These are phyloP conservation scores for Wallacemonas sp. DNA, from an alignment of 208 protist genomes.

Conservation along the genomic window DNA sequence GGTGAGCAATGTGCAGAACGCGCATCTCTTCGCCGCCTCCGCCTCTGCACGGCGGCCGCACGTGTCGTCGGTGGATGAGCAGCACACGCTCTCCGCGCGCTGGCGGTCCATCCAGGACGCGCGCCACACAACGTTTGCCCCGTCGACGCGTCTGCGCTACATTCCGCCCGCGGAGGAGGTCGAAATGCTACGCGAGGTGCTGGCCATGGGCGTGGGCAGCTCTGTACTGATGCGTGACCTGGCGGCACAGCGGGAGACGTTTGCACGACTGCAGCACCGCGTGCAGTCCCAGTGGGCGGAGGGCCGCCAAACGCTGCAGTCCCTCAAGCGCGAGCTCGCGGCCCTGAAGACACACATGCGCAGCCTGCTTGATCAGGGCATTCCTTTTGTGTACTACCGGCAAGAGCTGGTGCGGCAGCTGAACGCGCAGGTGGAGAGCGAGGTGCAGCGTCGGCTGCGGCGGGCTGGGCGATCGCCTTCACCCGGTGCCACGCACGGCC, in stretches of 20 bases:
- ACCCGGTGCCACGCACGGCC: neutral
- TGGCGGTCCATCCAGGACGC: slow-evolving; percentile 45
- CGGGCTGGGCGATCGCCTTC: neutral
- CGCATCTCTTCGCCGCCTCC: neutral
- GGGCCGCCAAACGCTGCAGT: slow-evolving; percentile 24
- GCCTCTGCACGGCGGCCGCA: neutral
- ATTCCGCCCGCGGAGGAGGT: slow-evolving; percentile 68
- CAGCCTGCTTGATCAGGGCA: slow-evolving; percentile 23
- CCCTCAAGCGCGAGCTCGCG: slow-evolving; percentile 36
- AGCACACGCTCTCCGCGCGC: slow-evolving; percentile 34
- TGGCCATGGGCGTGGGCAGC: slow-evolving; percentile 73
- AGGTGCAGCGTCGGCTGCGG: slow-evolving; percentile 25
- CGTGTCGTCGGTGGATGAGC: slow-evolving; percentile 22
- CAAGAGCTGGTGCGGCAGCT: slow-evolving; percentile 34
- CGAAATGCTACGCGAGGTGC: slow-evolving; percentile 65
- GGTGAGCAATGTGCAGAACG: slow-evolving; percentile 1
- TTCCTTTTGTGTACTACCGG: slow-evolving; percentile 45
- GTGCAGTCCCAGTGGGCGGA: slow-evolving; percentile 28
- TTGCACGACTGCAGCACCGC: slow-evolving; percentile 28
- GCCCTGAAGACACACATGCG: slow-evolving; percentile 38
- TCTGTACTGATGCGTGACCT: slow-evolving; percentile 61
- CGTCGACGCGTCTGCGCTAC: slow-evolving; percentile 56
- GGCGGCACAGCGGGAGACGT: slow-evolving; percentile 25
- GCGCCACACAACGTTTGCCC: slow-evolving; percentile 28
- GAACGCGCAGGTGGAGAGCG: slow-evolving; percentile 24